Base-by-base conservation (phyloP, 2,329 filamentous ascomycete species). In the Amauroascus verrucosus region DNA sequence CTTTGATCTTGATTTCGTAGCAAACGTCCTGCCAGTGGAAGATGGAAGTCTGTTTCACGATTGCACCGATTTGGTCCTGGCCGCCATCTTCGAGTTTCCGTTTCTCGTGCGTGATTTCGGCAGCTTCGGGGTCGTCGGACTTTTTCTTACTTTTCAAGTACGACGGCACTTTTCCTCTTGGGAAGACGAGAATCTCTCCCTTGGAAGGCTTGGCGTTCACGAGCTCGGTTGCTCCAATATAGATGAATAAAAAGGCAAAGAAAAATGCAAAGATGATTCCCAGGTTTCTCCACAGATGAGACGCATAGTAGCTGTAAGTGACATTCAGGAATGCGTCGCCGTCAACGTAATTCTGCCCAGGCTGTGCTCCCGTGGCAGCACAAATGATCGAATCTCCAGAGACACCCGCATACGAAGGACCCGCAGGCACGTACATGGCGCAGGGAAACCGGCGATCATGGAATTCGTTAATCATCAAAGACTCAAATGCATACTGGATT, bases 11-110 rank as follows among this genome's bases (percentile, higher is more conserved):
- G 65, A 88, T 85, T 56, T 88, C 83, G 62, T 87, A 95, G 71
- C 84, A 89, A 1, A 95, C 84, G 61, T 91, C 77, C 59, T 83
- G 79, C 89, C 88, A 95, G 64, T 88, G 85, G 75, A 94, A 94
- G 56, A 90, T 81, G 20, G 86, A 85, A 1, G 53, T 59, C 50
- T 58, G 55, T 50, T 57, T 56, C 14, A 57, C 57, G 43, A 58
- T 55, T 1, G 57, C 51, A 24, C 49, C 57, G 18, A 2, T 73
- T 70, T 44, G 67, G 61, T 54, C 54, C 24, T 51, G 50, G 7
- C 70, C 63, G 6, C 65, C 57, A 24, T 60, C 54, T 18, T 65
- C 59, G 48, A 71, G 67, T 38, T 60, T 53, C 20, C 56, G 45
- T 22, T 57, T 58, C 28, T 58, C 50, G 6, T 57, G 24, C 11